Base-by-base conservation (phyloP, 2,329 filamentous ascomycete species). In the Pseudopyrenochaeta lycopersici region DNA sequence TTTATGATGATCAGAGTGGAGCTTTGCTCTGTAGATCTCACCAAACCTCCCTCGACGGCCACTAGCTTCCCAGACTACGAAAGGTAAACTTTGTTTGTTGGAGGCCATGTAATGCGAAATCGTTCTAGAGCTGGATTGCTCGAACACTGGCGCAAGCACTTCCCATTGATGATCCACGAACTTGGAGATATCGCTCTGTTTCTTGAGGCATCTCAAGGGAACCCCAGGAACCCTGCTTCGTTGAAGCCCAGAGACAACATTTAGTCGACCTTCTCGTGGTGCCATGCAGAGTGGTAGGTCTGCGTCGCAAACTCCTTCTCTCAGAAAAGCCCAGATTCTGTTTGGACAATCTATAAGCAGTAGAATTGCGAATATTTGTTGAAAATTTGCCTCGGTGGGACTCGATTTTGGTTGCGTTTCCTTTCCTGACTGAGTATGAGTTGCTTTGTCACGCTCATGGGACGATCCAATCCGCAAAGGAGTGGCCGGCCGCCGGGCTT, bases 1-100 rank as follows among this genome's bases (percentile, higher is more conserved):
- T 9, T 10, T 14, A 27, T 42, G 27, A 45, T 54, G 46, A 27
- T 44, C 40, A 4, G 45, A 18, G 31, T 54, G 40, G 7, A 54
- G 30, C 7, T 44, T 17, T 1, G 35, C 39, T 21, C 40, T 35
- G n/a, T 15, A 32, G 3, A 54, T 40, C 12, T 15, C 27, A n/a
- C 50, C 46, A n/a, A 18, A 53, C 4, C 42, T 43, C 5, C 43
- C 43, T 35, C 6, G 14, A 17, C n/a, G 23, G 23, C n/a, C 17
- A 12, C 42, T 21, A 15, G n/a, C 12, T 43, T 27, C 11, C 18
- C 5, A 20, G 2, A 4, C 15, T 5, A 49, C 23, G 38, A 35
- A 49, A 18, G 46, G 48, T 17, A 44, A 7, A 18, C 45, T 51
- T 17, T 17, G 2, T 7, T 20, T 18, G 1, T 38, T 40, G 31